A percentile compares a stretch with the other conserved stretches of the same genome.
Evolutionary conservation across 2,329 filamentous ascomycete species (phyloP).

Genomic region (Aspergillus aculeatinus): DNA sequence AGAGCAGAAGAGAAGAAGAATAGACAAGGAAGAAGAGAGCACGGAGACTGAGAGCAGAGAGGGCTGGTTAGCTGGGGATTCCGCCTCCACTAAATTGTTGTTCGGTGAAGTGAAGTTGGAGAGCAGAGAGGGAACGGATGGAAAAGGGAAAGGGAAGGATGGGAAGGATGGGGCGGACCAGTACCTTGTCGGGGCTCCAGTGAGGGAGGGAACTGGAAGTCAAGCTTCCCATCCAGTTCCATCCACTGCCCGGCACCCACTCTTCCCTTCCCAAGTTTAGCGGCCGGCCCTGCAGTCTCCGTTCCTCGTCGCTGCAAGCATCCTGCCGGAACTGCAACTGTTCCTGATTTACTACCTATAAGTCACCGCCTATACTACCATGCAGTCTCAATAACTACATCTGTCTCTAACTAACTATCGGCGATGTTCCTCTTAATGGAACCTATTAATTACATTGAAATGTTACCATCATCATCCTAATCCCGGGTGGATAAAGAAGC

Average conservation of each 20-base stretch:
- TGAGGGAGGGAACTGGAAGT: background rate
- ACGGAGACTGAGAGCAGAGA: slow-evolving; percentile 3
- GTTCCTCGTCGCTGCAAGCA: background rate
- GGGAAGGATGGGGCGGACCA: background rate
- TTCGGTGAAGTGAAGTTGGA: too few species aligned
- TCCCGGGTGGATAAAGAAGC: background rate
- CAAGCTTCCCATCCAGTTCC: slow-evolving; percentile 1
- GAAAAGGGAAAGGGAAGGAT: background rate
- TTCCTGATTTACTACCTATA: background rate
- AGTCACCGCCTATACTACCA: background rate
- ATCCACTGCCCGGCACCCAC: background rate
- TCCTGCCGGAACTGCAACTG: background rate
- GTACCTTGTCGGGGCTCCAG: background rate
- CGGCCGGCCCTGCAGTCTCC: background rate
- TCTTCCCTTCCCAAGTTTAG: slow-evolving; percentile 1
- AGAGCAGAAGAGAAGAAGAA: background rate
- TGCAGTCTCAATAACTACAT: too few species aligned
- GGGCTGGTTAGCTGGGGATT: background rate
- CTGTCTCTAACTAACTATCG: too few species aligned
- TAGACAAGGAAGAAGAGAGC: background rate
- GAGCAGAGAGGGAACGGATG: background rate
- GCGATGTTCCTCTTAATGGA: too few species aligned
- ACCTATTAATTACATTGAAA: too few species aligned
- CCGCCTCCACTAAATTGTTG: too few species aligned
- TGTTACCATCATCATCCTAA: too few species aligned